Evolutionary conservation across 1,139 yeast species (phyloP).

Genomic region (Geotrichum fermentans): DNA sequence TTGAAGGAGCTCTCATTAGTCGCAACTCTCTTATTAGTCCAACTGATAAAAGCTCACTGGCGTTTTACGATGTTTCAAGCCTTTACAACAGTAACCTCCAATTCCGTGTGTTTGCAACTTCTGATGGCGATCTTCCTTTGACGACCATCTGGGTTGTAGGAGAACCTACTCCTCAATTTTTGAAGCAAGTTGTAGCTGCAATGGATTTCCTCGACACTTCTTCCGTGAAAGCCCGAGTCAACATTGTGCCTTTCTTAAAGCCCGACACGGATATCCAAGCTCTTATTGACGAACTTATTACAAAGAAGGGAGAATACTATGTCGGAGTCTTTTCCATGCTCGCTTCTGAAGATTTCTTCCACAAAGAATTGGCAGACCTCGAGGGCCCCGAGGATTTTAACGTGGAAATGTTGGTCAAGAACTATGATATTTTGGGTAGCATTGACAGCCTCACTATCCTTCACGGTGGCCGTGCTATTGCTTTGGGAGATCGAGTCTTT

Average conservation of each 20-base stretch:
- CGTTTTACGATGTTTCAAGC: slow-evolving; percentile 25
- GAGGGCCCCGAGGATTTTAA: background rate
- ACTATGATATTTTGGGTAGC: background rate
- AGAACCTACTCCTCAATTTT: slow-evolving; percentile 41
- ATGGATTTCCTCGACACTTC: slow-evolving; percentile 32
- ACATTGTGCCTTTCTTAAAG: slow-evolving; percentile 30
- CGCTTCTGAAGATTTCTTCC: background rate
- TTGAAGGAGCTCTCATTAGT: slow-evolving; percentile 23
- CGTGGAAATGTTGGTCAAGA: background rate
- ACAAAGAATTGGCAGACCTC: background rate
- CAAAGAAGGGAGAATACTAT: too few relatives aligned
- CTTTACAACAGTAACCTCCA: slow-evolving; percentile 15
- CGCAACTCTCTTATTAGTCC: slow-evolving; percentile 40
- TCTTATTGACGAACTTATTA: background rate
- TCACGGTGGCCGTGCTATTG: slow-evolving; percentile 31
- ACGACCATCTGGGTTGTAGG: slow-evolving; percentile 55
- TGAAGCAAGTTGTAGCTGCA: slow-evolving; percentile 44
- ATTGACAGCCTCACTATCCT: slow-evolving; percentile 20
- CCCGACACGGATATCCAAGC: background rate
- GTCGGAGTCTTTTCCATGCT: slow-evolving; percentile 3
- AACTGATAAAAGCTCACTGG: slow-evolving; percentile 25
- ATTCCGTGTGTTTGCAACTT: slow-evolving; percentile 4
- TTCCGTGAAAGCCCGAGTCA: slow-evolving; percentile 38
- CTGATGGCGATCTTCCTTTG: slow-evolving; percentile 16
- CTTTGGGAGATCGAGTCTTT: slow-evolving; percentile 18